Conservation (phyloP, 1,139 yeast species). For the Pichia kudriavzevii region DNA sequence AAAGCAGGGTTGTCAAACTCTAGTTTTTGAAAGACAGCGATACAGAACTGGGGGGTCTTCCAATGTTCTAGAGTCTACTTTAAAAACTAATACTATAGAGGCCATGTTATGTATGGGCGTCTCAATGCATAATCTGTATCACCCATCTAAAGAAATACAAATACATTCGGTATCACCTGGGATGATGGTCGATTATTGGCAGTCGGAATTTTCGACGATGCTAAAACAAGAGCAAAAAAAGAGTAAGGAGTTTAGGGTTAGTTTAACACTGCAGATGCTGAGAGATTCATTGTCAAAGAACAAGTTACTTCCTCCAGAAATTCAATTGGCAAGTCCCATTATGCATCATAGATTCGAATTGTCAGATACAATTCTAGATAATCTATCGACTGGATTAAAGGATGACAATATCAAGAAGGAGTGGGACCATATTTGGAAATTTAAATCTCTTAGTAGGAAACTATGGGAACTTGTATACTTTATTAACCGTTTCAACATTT, state of each 20-base stretch:
- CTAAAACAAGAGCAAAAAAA: constrained; percentile 1
- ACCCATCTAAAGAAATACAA: not conserved
- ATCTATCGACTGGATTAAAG: not conserved
- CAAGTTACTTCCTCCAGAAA: constrained; percentile 1
- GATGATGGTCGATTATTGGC: constrained; percentile 17
- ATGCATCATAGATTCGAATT: constrained; percentile 1
- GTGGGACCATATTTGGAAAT: constrained; percentile 14
- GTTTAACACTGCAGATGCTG: constrained; percentile 17
- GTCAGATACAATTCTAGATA: not conserved
- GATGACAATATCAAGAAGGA: not conserved
- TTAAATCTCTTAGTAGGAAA: constrained; percentile 18
- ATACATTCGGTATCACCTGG: constrained; percentile 11
- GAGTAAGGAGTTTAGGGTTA: constrained; percentile 23
- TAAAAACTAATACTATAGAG: constrained; percentile 47
- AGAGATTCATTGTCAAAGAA: not conserved
- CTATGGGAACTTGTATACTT: constrained; percentile 21
- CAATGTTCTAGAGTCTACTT: constrained; percentile 41
- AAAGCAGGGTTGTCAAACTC: too few relatives aligned
- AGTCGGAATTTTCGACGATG: not conserved
- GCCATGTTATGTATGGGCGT: constrained; percentile 33
- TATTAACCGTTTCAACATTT: constrained; percentile 14
- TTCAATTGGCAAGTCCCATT: too few relatives aligned
- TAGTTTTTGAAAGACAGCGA: constrained; percentile 50
- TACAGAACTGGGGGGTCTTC: constrained; percentile 40
- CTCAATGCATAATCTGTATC: constrained; percentile 7